A percentile compares a stretch with the other conserved stretches of the same genome.
phyloP scores from a whole-genome alignment of 768 basidiomycete genomes.

The Exidia glandulosa region DNA sequence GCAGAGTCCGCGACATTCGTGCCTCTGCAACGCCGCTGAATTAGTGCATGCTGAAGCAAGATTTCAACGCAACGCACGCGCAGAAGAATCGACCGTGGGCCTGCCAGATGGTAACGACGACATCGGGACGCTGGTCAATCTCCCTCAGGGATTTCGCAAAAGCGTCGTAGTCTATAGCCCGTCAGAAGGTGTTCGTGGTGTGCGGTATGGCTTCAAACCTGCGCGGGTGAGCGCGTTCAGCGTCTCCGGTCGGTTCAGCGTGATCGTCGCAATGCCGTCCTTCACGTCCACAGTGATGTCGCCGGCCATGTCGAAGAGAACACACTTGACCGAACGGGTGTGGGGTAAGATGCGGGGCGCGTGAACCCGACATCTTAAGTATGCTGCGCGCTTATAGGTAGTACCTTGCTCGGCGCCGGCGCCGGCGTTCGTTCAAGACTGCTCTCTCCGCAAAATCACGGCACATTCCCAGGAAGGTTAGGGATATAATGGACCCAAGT shows the following conservation, averaged over 20 bases:
- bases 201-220: constrained; percentile 22
- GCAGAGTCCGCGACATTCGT: constrained; percentile 35
- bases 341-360: too few species aligned
- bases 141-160: constrained; percentile 47
- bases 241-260: constrained; percentile 46
- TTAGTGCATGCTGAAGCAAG: not conserved
- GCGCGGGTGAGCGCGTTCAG: constrained; percentile 49
- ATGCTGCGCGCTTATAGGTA: too few species aligned
- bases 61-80: constrained; percentile 34
- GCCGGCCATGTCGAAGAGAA: not conserved
- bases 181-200: not conserved
- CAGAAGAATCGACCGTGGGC: constrained; percentile 66
- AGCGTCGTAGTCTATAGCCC: constrained; percentile 56
- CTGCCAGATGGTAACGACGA: constrained; percentile 58
- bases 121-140: constrained; percentile 49
- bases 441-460: too few species aligned
- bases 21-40: constrained; percentile 29
- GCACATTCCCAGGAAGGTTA: too few species aligned
- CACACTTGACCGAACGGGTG: too few species aligned
- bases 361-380: too few species aligned
- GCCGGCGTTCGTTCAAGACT: too few species aligned
- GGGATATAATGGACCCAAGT: too few species aligned
- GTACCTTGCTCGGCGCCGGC: too few species aligned
- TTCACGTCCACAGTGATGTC: not conserved
- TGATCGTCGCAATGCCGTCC: constrained; percentile 56